These are phyloP conservation scores for Thymus mandschuricus DNA, from an alignment of 257 asterid genomes.

Conservation along the genomic window DNA sequence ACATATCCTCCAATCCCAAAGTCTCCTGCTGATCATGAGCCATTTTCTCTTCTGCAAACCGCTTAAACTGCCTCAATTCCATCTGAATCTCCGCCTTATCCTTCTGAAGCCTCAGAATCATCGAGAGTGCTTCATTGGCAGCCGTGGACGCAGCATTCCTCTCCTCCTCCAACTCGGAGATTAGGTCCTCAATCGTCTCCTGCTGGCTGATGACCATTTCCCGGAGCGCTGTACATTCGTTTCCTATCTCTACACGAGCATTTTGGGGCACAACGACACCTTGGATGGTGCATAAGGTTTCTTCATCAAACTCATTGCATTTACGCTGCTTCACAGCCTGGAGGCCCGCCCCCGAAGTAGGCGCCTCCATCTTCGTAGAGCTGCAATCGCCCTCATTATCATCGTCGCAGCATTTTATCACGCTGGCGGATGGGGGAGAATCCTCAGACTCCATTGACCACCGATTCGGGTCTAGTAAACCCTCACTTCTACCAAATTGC, in stretches of 20 bases:
- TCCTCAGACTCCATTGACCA: slow-evolving; percentile 63
- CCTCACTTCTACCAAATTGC: slow-evolving; percentile 32
- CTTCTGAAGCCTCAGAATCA: slow-evolving; percentile 94
- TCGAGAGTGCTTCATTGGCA: slow-evolving; percentile 96
- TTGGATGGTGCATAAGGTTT: slow-evolving; percentile 42
- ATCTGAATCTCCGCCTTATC: slow-evolving; percentile 91
- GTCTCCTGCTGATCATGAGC: slow-evolving; percentile 90
- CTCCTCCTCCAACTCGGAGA: slow-evolving; percentile 89
- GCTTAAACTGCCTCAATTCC: slow-evolving; percentile 91
- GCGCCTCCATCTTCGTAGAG: slow-evolving; percentile 48
- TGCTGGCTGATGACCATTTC: slow-evolving; percentile 84
- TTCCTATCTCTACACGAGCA: slow-evolving; percentile 77
- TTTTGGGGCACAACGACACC: slow-evolving; percentile 55
- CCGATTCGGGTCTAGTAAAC: slow-evolving; percentile 37
- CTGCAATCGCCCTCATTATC: slow-evolving; percentile 47
- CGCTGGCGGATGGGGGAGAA: slow-evolving; percentile 45
- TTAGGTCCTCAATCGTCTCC: slow-evolving; percentile 65
- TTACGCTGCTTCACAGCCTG: slow-evolving; percentile 73
- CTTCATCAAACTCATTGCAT: slow-evolving; percentile 55
- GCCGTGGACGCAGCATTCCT: slow-evolving; percentile 93
- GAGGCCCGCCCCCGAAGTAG: slow-evolving; percentile 43
- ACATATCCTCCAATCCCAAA: slow-evolving; percentile 68
- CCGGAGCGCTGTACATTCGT: slow-evolving; percentile 79
- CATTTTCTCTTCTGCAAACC: slow-evolving; percentile 89
- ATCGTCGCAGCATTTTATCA: slow-evolving; percentile 58